phyloP scores from a whole-genome alignment of 805 yeast genomes.

The Lachancea cidri region DNA sequence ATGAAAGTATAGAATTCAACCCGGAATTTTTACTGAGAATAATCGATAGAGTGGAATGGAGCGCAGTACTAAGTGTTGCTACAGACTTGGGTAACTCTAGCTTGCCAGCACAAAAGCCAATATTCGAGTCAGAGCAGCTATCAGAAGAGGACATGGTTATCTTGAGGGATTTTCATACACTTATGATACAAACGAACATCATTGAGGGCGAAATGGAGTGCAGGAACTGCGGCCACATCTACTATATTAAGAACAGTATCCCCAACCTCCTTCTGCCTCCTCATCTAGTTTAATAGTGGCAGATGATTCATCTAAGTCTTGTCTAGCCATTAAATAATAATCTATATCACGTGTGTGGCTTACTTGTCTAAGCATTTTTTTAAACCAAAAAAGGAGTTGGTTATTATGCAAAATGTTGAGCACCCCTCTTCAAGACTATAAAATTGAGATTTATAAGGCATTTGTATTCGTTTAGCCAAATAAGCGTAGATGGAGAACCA shows the following conservation, averaged over 20 bases:
- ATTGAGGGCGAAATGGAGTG: conserved; percentile 88
- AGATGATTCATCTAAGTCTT: not conserved
- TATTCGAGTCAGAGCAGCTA: conserved; percentile 31
- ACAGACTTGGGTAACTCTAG: conserved; percentile 61
- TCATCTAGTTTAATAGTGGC: conserved; percentile 56
- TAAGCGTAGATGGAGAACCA: conserved; percentile 6
- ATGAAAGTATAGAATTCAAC: conserved; percentile 70
- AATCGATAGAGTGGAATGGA: conserved; percentile 83
- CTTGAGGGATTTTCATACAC: conserved; percentile 67
- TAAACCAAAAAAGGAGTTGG: not conserved
- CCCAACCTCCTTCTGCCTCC: conserved; percentile 95
- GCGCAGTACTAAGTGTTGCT: conserved; percentile 74
- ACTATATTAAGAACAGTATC: conserved; percentile 85
- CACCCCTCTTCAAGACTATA: not conserved
- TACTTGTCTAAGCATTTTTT: not conserved
- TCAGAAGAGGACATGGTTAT: conserved; percentile 41
- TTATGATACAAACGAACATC: conserved; percentile 82
- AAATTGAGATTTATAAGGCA: not conserved
- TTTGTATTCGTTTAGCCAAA: not conserved
- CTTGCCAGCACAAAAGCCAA: conserved; percentile 60
- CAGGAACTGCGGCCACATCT: conserved; percentile 77
- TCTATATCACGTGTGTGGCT: not conserved
- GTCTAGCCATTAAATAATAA: too few relatives aligned
- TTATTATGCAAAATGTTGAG: not conserved
- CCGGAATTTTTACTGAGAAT: conserved; percentile 74